Evolutionary conservation across 352 stramenopile species (phyloP), one percentile per base, ranked within the genome.

Genomic region (Phytophthora pluvialis): DNA sequence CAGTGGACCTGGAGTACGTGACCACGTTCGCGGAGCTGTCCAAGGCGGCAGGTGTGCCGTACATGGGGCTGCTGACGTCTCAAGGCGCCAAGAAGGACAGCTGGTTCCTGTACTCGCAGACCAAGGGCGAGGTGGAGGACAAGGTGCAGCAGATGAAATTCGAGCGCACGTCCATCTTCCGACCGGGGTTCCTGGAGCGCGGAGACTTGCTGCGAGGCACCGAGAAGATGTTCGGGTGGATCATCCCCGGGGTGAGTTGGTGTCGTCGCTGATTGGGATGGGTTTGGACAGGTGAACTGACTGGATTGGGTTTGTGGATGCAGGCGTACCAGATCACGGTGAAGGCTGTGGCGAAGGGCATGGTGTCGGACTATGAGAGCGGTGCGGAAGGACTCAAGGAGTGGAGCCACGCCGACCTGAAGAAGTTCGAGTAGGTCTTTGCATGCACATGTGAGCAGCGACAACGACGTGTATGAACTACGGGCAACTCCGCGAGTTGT

Each of bases 21-120:
- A 79, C 58, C 6, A 80, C 74, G n/a, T 83, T 88, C 31, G 81
- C 65, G 1, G 63, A 90, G 49, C 47, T 90, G 0, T 55, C 64
- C 33, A 90, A 91, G 68, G 44, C 57, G 0, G 68, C 73, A 2
- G 62, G 66, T 25, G 66, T 82, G 11, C 73, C 78, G 13, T 94
- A 90, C 63, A 82, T 92, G 60, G 86, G 81, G 0, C 65, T 94
- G 7, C 44, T 94, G 18, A 86, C 86, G 26, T 79, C 83, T 3
- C 60, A 90, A 58, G 65, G 67, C 11, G 74, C 81, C 10, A 84
- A 88, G 61, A 89, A 88, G 70, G 72, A 78, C 67, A 90, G 81
- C 50, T 94, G 85, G 85, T 88, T 92, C 56, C 64, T 92, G 57
- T 94, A 92, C 67, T 76, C 80, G 8, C 68, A 90, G 67, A 92